Evolutionary conservation across 371 early-diverging fungal species (phyloP), one percentile per base, ranked within the genome.

Genomic region (Circinella umbellata): DNA sequence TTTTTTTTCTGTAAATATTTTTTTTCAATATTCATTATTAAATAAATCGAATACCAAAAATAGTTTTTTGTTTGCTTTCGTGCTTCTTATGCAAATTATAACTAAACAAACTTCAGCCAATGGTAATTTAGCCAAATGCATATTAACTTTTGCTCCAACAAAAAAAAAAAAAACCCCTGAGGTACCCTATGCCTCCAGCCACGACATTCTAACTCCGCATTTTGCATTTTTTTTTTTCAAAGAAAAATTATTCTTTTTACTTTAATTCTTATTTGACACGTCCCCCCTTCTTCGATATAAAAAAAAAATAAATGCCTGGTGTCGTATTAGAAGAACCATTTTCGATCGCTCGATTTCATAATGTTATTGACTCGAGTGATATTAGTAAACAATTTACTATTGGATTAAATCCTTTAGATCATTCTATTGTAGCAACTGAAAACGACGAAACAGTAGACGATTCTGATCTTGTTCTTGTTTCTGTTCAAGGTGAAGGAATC

Each of bases 301-400:
- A 57, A 51, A 0, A 64, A 64, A 4, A 54, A 75, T 48, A 49
- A 9, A 89, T 89, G 89, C 83, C 87, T 39, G 81, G 81, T 17
- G 83, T 87, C 74, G 78, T 71, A 34, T 74, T 89, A 39, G 87
- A 89, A 78, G 89, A 89, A 69, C 83, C 86, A 42, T 89, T 86
- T 69, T 83, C 82, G 61, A 82, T 89, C 64, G 85, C 86, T 64
- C 79, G 81, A 42, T 89, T 86, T 63, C 83, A 84, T 54, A 83
- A 81, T 9, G 81, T 84, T 6, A 76, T 84, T 46, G 73, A 69
- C 34, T 63, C 68, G 13, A 71, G 55, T 17, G 55, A 59, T 37
- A 63, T 73, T 37, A 71, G 67, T 7, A 70, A 79, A 34, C 66
- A 74, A 18, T 80, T 80, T 61, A 74, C 80, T 8, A 81, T 89